These are phyloP conservation scores for Boletus reticuloceps DNA, from an alignment of 768 basidiomycete species.

Conservation along the genomic window DNA sequence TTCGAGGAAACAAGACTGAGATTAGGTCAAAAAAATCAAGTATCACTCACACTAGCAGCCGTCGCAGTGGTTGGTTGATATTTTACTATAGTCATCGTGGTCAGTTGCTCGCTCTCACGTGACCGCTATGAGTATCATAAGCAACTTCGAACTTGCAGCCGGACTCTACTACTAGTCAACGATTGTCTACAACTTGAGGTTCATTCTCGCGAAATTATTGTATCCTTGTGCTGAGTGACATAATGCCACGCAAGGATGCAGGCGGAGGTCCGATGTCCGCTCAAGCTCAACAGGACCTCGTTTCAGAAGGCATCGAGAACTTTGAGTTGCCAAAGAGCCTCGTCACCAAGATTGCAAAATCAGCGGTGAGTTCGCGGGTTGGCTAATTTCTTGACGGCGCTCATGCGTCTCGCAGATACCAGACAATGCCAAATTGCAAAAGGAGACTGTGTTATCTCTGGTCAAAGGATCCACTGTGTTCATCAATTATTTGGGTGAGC, in stretches of 20 bases:
- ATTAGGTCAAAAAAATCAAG: background rate
- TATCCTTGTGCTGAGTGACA: background rate
- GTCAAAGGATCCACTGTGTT: constrained; percentile 92
- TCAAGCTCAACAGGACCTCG: constrained; percentile 74
- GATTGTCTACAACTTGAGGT: no score
- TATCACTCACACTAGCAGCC: constrained; percentile 4
- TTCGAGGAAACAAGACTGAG: no score
- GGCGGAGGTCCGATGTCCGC: constrained; percentile 56
- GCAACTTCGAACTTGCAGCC: no score
- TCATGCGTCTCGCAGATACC: constrained; percentile 58
- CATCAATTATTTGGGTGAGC: constrained; percentile 86
- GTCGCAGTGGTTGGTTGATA: no score
- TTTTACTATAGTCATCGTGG: background rate
- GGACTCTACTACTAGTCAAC: no score
- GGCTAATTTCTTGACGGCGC: background rate
- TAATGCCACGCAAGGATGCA: constrained; percentile 72
- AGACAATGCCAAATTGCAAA: constrained; percentile 82
- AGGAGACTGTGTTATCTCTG: constrained; percentile 82
- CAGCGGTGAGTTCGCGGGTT: constrained; percentile 55
- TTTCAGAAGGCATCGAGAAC: constrained; percentile 84
- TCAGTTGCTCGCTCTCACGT: constrained; percentile 7
- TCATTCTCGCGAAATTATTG: no score
- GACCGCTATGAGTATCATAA: background rate
- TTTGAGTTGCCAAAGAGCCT: constrained; percentile 84
- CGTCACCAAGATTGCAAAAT: constrained; percentile 83